A percentile compares a stretch with the other conserved stretches of the same genome.
Evolutionary conservation across 2,329 filamentous ascomycete genomes (phyloP).

Genomic region (Verticillium tricorpus): DNA sequence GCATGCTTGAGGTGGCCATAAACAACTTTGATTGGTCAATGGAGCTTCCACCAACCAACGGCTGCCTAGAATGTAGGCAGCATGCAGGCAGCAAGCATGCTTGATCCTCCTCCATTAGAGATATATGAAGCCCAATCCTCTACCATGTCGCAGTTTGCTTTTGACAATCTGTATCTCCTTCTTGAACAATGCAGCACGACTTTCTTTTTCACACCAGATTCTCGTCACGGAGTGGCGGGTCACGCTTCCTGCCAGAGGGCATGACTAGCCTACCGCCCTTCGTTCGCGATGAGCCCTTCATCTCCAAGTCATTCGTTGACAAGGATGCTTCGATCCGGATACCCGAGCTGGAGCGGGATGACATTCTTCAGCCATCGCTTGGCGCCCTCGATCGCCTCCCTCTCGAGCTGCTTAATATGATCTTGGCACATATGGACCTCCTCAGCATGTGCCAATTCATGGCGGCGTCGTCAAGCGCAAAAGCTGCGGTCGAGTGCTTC

Average conservation of each 20-base stretch:
- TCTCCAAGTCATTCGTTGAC: not conserved
- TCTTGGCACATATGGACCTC: conserved; percentile 20
- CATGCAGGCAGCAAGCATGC: too few relatives aligned
- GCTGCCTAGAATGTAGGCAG: too few relatives aligned
- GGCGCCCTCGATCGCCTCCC: conserved; percentile 21
- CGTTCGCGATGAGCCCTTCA: not conserved
- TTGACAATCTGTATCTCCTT: too few relatives aligned
- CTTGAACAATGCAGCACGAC: not conserved
- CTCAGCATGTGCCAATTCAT: conserved; percentile 22
- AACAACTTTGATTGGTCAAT: too few relatives aligned
- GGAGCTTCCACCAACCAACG: too few relatives aligned
- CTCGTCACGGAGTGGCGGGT: not conserved
- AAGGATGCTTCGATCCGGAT: not conserved
- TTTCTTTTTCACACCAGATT: not conserved
- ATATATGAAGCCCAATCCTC: too few relatives aligned
- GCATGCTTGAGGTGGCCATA: too few relatives aligned
- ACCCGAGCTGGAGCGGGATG: not conserved
- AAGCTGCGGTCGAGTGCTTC: not conserved
- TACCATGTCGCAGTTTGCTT: too few relatives aligned
- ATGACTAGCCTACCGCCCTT: not conserved
- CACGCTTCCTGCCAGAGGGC: not conserved
- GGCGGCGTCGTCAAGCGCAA: conserved; percentile 9
- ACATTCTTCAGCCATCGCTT: conserved; percentile 10
- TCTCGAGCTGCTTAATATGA: conserved; percentile 16
- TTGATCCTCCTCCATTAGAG: too few relatives aligned